A percentile compares a stretch with the other conserved stretches of the same genome.
Evolutionary conservation across 1,284 basidiomycete genomes (phyloP).

Genomic region (Sutorius eximius): DNA sequence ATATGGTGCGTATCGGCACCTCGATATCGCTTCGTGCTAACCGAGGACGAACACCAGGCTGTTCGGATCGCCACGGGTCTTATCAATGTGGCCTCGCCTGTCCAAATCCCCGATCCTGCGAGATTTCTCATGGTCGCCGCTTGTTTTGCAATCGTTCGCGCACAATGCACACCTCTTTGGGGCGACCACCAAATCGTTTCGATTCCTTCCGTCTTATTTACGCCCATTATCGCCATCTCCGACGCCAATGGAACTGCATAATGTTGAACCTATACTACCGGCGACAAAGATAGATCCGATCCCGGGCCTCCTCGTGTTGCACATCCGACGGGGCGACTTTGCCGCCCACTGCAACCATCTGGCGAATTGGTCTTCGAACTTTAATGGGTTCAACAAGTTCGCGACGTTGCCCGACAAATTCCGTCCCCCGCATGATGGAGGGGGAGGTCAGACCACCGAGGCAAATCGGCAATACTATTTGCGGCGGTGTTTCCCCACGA

Average conservation of each 20-base stretch:
- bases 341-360: conserved; percentile 33
- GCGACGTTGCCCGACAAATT: conserved; percentile 42
- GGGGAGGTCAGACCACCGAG: conserved; percentile 27
- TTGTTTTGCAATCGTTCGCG: conserved; percentile 40
- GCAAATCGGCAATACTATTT: conserved; percentile 36
- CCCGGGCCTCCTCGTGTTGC: conserved; percentile 35
- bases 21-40: background rate
- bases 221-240: conserved; percentile 12
- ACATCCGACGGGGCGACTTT: conserved; percentile 43
- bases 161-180: conserved; percentile 39
- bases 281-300: conserved; percentile 26
- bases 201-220: conserved; percentile 27
- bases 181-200: conserved; percentile 16
- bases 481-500: conserved; percentile 48
- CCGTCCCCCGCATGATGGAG: conserved; percentile 24
- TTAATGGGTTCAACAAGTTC: conserved; percentile 47
- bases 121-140: conserved; percentile 49
- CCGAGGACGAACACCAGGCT: conserved; percentile 34
- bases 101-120: conserved; percentile 45
- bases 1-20: conserved; percentile 40
- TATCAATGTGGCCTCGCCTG: conserved; percentile 45
- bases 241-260: conserved; percentile 19
- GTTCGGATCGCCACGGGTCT: conserved; percentile 43
- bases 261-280: conserved; percentile 28
- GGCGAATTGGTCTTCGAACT: conserved; percentile 32